Conservation (phyloP, 202 grass and related monocot species). For the Eragrostis tef region DNA sequence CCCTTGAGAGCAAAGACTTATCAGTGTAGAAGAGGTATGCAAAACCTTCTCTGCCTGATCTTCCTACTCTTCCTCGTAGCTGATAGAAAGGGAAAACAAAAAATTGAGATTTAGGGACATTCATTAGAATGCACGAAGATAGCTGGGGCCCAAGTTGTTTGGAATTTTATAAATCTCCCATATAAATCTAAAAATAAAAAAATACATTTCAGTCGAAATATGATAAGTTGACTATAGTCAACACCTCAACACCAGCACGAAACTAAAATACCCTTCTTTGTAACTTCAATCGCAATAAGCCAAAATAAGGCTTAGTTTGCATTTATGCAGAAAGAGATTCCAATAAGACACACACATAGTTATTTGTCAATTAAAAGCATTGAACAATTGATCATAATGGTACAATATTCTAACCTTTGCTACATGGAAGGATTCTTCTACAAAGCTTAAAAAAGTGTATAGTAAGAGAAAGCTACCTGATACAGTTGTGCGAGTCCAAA, state of each 20-base stretch:
- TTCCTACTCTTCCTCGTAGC: conserved; percentile 93
- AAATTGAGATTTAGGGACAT: conserved; percentile 39
- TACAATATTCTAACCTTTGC: not conserved
- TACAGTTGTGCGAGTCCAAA: conserved; percentile 94
- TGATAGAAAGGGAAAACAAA: conserved; percentile 45
- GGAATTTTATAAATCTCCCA: not conserved
- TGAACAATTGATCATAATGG: not conserved
- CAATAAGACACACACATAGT: not conserved
- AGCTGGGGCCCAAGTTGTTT: conserved; percentile 16
- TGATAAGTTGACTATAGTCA: too few species aligned
- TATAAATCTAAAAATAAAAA: too few species aligned
- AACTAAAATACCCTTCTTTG: too few species aligned
- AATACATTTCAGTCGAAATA: not conserved
- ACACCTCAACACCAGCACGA: too few species aligned
- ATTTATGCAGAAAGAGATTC: not conserved
- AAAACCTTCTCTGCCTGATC: conserved; percentile 83
- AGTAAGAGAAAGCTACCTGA: conserved; percentile 69
- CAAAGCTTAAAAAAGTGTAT: conserved; percentile 22
- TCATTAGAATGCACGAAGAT: conserved; percentile 20
- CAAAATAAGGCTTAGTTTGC: not conserved
- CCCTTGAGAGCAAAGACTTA: conserved; percentile 78
- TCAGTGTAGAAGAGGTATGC: conserved; percentile 89
- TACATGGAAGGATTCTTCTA: conserved; percentile 7
- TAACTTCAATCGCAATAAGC: too few species aligned
- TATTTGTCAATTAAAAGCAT: not conserved